These are phyloP conservation scores for Diaporthe amygdali DNA, from an alignment of 2,329 filamentous ascomycete species.

Conservation along the genomic window DNA sequence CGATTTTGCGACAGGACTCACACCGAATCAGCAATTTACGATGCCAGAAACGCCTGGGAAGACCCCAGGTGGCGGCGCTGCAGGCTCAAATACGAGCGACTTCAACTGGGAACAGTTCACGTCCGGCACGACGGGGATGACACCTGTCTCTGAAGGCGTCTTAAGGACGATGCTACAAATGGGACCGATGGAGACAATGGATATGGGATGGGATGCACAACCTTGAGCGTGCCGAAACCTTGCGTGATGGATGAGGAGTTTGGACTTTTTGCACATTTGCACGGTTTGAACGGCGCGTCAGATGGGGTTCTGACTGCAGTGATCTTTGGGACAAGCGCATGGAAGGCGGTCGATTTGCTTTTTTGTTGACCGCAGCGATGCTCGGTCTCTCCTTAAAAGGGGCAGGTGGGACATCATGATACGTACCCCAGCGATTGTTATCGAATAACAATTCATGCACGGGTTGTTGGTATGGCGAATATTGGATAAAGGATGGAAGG, in stretches of 20 bases:
- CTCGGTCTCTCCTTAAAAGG: neutral
- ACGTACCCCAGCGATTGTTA: neutral
- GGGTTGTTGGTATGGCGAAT: neutral
- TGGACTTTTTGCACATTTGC: neutral
- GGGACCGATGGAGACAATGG: constrained; percentile 66
- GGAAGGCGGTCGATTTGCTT: neutral
- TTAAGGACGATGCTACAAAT: constrained; percentile 63
- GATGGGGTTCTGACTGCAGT: neutral
- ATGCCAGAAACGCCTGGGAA: constrained; percentile 43
- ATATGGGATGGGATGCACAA: constrained; percentile 51
- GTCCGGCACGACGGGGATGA: constrained; percentile 50
- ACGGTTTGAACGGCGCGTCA: neutral
- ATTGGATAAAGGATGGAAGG: neutral
- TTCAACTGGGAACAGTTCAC: constrained; percentile 40
- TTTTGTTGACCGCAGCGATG: neutral
- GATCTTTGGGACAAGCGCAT: neutral
- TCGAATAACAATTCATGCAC: neutral
- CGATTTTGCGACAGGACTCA: constrained; percentile 43
- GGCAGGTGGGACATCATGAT: neutral
- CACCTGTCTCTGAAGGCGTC: constrained; percentile 62
- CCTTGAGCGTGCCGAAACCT: constrained; percentile 21
- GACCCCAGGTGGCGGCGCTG: constrained; percentile 23
- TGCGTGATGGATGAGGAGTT: neutral
- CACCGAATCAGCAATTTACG: constrained; percentile 39
- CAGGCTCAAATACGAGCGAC: constrained; percentile 25